Evolutionary conservation across 2,329 filamentous ascomycete genomes (phyloP).

Genomic region (Trichoderma sp.): DNA sequence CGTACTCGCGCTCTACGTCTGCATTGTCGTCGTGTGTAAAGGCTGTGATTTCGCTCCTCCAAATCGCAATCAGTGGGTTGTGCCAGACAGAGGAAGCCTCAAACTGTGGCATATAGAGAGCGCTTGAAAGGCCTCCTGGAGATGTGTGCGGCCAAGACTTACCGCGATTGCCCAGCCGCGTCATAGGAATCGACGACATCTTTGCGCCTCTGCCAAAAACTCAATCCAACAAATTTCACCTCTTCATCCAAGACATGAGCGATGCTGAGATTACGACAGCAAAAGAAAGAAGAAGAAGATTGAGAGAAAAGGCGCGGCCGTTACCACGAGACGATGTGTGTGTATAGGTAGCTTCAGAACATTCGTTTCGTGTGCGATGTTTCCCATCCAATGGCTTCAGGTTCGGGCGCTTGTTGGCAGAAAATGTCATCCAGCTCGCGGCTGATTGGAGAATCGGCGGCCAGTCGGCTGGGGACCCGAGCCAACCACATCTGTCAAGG

Average conservation of each 20-base stretch:
- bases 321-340: not conserved
- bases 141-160: constrained; percentile 30
- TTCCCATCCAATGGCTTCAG: not conserved
- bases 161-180: constrained; percentile 47
- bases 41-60: constrained; percentile 50
- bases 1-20: constrained; percentile 82
- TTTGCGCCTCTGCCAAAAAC: not conserved
- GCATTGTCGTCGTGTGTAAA: constrained; percentile 72
- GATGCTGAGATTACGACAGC: not conserved
- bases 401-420: constrained; percentile 16
- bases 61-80: constrained; percentile 8
- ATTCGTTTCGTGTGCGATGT: too few relatives aligned
- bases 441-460: constrained; percentile 16
- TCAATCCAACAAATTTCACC: too few relatives aligned
- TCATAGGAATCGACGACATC: constrained; percentile 46
- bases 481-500: constrained; percentile 21
- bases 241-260: not conserved
- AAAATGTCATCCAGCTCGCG: not conserved
- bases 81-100: not conserved
- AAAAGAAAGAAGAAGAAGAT: too few relatives aligned
- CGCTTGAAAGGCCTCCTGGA: not conserved
- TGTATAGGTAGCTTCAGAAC: not conserved
- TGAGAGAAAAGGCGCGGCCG: not conserved
- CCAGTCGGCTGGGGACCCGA: constrained; percentile 21
- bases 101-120: not conserved